Evolutionary conservation across 169 alveolate genomes (phyloP).

Genomic region (Plasmodium cynomolgi): DNA sequence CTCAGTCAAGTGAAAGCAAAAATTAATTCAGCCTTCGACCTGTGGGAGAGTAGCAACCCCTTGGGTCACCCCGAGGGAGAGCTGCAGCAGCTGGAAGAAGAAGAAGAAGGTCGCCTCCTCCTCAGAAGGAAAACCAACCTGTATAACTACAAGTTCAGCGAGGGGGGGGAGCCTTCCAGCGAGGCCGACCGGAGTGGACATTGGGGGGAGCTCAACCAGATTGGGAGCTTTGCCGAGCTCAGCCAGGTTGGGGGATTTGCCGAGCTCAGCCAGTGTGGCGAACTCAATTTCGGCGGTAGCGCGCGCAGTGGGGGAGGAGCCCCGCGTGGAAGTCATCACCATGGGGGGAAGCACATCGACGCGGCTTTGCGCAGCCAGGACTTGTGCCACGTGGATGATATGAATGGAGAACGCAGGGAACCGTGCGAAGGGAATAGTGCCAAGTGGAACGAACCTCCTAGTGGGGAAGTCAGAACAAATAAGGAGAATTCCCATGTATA

Average conservation of each 20-base stretch:
- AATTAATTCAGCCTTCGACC: not conserved
- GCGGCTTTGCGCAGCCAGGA: too few species aligned
- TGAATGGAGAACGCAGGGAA: not conserved
- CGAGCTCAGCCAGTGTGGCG: not conserved
- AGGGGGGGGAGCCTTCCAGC: not conserved
- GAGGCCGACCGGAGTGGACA: not conserved
- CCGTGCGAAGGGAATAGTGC: not conserved
- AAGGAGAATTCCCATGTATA: not conserved
- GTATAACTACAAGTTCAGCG: slow-evolving; percentile 2
- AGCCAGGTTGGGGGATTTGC: too few species aligned
- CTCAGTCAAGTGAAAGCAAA: not conserved
- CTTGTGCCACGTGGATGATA: too few species aligned
- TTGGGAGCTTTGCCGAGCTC: not conserved
- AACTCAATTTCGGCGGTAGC: too few species aligned
- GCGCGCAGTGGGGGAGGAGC: too few species aligned
- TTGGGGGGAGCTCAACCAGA: not conserved
- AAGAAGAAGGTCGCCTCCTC: too few species aligned
- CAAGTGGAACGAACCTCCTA: not conserved
- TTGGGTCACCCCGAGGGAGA: not conserved
- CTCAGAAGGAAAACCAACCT: slow-evolving; percentile 9
- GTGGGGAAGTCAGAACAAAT: not conserved
- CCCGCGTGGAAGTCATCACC: too few species aligned
- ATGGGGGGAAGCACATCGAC: too few species aligned
- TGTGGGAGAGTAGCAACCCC: slow-evolving; percentile 28
- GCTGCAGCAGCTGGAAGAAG: not conserved